phyloP scores from a whole-genome alignment of 148 eudicot genomes.

The Limonium bicolor region DNA sequence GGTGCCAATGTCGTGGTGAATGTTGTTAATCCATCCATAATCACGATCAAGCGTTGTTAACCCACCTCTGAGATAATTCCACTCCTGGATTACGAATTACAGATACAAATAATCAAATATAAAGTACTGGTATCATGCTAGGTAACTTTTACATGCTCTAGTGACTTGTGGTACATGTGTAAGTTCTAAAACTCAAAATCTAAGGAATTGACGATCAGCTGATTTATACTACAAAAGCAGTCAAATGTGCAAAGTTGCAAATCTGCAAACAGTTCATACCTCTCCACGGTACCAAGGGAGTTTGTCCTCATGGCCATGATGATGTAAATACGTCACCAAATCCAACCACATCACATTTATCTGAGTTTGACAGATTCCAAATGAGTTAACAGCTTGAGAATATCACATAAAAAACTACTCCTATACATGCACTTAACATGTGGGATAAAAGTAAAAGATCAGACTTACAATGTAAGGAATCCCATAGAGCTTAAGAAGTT shows the following conservation, averaged over 20 bases:
- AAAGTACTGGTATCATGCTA: background rate
- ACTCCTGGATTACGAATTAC: conserved; percentile 11
- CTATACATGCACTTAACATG: background rate
- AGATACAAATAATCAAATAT: background rate
- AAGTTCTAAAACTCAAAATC: background rate
- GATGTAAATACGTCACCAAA: conserved; percentile 68
- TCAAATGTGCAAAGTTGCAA: background rate
- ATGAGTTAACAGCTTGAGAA: background rate
- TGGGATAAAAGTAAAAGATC: background rate
- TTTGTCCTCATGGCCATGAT: conserved; percentile 72
- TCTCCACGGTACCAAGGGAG: conserved; percentile 82
- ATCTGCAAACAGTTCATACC: conserved; percentile 24
- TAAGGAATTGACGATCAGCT: background rate
- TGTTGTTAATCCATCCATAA: conserved; percentile 30
- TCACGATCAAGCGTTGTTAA: conserved; percentile 24
- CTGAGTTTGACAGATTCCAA: conserved; percentile 17
- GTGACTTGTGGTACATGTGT: background rate
- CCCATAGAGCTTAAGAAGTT: conserved; percentile 57
- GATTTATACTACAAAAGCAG: background rate
- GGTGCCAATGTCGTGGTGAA: conserved; percentile 29
- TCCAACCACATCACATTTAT: conserved; percentile 72
- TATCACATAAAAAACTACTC: background rate
- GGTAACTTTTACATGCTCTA: background rate
- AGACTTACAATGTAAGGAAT: conserved; percentile 48
- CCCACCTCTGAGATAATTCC: conserved; percentile 28